phyloP scores from a whole-genome alignment of 192 early-diverging fungal genomes.

The Chytriomyces sp. region DNA sequence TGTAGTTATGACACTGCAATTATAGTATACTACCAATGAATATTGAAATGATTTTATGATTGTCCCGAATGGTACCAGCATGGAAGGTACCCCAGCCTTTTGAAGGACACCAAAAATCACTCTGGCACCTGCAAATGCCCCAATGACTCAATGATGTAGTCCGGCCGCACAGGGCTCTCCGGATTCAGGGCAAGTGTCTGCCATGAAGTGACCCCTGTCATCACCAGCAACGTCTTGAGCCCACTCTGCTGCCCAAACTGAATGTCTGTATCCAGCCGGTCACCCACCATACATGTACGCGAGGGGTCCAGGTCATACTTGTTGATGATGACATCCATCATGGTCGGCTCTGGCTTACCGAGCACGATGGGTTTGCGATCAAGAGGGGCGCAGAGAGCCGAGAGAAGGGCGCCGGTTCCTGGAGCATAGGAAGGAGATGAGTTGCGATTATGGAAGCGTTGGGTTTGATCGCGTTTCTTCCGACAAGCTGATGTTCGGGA shows the following conservation, averaged over 20 bases:
- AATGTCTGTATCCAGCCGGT: constrained; percentile 94
- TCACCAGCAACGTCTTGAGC: constrained; percentile 82
- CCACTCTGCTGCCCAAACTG: constrained; percentile 86
- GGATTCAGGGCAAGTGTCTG: constrained; percentile 31
- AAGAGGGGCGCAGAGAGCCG: constrained; percentile 73
- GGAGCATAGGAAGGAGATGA: no score
- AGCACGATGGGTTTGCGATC: constrained; percentile 78
- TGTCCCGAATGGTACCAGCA: no score
- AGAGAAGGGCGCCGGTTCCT: constrained; percentile 82
- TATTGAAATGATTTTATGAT: no score
- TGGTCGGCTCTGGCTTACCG: constrained; percentile 91
- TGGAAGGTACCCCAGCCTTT: no score
- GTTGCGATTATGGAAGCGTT: not conserved
- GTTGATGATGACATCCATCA: constrained; percentile 90
- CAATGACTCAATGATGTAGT: constrained; percentile 46
- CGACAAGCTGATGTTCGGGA: no score
- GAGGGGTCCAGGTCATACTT: constrained; percentile 77
- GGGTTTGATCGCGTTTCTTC: no score
- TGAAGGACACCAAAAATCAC: no score
- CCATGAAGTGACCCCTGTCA: constrained; percentile 72
- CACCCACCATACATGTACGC: constrained; percentile 95
- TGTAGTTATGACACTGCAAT: no score
- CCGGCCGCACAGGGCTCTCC: constrained; percentile 38
- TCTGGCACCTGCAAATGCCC: no score
- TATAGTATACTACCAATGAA: no score